Evolutionary conservation across 2,329 filamentous ascomycete species (phyloP).

Genomic region (Penicillium aurantiogriseum): DNA sequence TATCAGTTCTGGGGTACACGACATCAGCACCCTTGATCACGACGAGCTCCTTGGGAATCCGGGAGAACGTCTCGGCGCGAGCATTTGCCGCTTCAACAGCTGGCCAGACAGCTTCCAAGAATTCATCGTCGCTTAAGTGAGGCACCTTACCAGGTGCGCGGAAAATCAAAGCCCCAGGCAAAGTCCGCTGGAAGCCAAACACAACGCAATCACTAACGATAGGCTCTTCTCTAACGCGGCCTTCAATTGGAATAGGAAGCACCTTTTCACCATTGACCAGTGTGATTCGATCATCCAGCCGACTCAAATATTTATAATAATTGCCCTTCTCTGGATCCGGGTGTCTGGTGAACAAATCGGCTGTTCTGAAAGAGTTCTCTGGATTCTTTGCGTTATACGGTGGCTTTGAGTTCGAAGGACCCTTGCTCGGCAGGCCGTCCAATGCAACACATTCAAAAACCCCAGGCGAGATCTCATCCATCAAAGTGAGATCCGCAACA

Average conservation of each 20-base stretch:
- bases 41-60: conserved; percentile 55
- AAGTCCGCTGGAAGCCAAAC: conserved; percentile 55
- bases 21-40: conserved; percentile 48
- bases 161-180: conserved; percentile 50
- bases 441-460: conserved; percentile 41
- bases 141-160: conserved; percentile 52
- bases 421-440: conserved; percentile 38
- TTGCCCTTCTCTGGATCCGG: conserved; percentile 42
- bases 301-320: conserved; percentile 43
- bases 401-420: conserved; percentile 46
- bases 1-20: conserved; percentile 55
- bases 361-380: conserved; percentile 62
- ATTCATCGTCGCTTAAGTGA: conserved; percentile 50
- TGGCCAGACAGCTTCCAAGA: conserved; percentile 46
- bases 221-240: conserved; percentile 52
- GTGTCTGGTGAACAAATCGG: conserved; percentile 49
- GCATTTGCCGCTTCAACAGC: conserved; percentile 54
- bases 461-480: conserved; percentile 37
- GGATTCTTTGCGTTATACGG: conserved; percentile 30
- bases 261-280: conserved; percentile 53
- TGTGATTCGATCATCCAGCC: conserved; percentile 50
- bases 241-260: conserved; percentile 52
- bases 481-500: conserved; percentile 44
- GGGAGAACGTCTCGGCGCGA: conserved; percentile 53
- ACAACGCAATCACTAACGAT: conserved; percentile 58